These are phyloP conservation scores for Talaromyces borbonicus DNA, from an alignment of 495 filamentous ascomycete species.

Conservation along the genomic window DNA sequence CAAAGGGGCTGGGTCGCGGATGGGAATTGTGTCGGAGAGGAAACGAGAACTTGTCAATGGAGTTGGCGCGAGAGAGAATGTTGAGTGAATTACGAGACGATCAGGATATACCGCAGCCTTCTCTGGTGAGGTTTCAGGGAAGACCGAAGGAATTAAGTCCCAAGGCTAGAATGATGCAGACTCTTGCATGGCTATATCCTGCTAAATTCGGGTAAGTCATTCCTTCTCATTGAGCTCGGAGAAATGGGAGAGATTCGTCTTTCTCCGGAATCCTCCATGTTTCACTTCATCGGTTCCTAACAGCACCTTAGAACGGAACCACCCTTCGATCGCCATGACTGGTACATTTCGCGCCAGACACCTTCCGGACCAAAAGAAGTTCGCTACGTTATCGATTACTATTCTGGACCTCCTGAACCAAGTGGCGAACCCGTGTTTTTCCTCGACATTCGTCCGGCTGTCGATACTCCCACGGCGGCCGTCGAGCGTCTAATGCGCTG, in stretches of 20 bases:
- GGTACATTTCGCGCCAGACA: conserved; percentile 70
- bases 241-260: too few species aligned
- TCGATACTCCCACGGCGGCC: conserved; percentile 72
- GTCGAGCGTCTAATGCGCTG: conserved; percentile 79
- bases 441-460: conserved; percentile 88
- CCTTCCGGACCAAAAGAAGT: conserved; percentile 61
- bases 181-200: conserved; percentile 72
- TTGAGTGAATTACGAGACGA: conserved; percentile 19
- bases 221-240: too few species aligned
- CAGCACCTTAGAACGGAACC: conserved; percentile 50
- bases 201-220: conserved; percentile 59
- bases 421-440: conserved; percentile 93
- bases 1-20: conserved; percentile 55
- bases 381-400: conserved; percentile 97
- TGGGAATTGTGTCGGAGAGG: conserved; percentile 69
- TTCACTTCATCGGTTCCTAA: conserved; percentile 4
- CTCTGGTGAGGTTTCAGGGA: conserved; percentile 77
- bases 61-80: conserved; percentile 21
- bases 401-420: conserved; percentile 75
- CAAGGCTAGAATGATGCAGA: conserved; percentile 71
- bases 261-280: background rate
- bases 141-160: conserved; percentile 82
- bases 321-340: conserved; percentile 97
- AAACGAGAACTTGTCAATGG: conserved; percentile 47
- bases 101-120: conserved; percentile 44